Evolutionary conservation across 352 stramenopile species (phyloP).

Genomic region (Pythium chondricola): DNA sequence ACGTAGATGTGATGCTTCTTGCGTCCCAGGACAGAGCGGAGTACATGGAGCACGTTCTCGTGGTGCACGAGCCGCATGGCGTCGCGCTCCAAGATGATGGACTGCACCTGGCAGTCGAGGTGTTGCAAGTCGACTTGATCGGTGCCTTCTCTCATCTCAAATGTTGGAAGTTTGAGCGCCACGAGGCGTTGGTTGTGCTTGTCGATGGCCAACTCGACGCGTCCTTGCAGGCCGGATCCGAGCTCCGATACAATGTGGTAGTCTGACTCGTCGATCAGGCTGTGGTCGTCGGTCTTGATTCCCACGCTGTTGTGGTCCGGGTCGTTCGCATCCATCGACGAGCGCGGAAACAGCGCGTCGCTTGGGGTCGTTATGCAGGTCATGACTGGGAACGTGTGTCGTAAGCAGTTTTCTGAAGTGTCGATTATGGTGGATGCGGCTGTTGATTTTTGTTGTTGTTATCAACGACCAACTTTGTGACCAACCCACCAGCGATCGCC

Average conservation of each 20-base stretch:
- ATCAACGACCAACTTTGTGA: no score
- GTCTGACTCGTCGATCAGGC: slow-evolving; percentile 10
- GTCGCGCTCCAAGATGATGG: slow-evolving; percentile 52
- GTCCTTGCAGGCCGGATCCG: slow-evolving; percentile 48
- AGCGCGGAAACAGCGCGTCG: neutral
- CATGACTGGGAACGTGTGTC: no score
- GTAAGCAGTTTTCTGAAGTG: no score
- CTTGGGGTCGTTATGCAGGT: neutral
- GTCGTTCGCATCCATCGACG: no score
- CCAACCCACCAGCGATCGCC: no score
- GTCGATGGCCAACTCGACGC: slow-evolving; percentile 52
- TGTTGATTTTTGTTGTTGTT: no score
- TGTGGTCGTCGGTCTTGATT: slow-evolving; percentile 1
- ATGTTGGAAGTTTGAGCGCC: slow-evolving; percentile 50
- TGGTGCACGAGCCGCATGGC: slow-evolving; percentile 38
- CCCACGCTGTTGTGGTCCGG: no score
- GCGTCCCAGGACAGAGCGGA: slow-evolving; percentile 16
- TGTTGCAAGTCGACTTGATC: slow-evolving; percentile 27
- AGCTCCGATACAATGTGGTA: slow-evolving; percentile 46
- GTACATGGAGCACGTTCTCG: slow-evolving; percentile 11
- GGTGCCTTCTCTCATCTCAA: slow-evolving; percentile 15
- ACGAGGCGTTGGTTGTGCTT: slow-evolving; percentile 32
- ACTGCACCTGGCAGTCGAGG: slow-evolving; percentile 50
- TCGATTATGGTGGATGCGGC: no score
- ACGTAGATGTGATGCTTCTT: slow-evolving; percentile 42